A percentile compares a stretch with the other conserved stretches of the same genome.
phyloP scores from a whole-genome alignment of 192 early-diverging fungal species.

The Rhizophagus clarus region DNA sequence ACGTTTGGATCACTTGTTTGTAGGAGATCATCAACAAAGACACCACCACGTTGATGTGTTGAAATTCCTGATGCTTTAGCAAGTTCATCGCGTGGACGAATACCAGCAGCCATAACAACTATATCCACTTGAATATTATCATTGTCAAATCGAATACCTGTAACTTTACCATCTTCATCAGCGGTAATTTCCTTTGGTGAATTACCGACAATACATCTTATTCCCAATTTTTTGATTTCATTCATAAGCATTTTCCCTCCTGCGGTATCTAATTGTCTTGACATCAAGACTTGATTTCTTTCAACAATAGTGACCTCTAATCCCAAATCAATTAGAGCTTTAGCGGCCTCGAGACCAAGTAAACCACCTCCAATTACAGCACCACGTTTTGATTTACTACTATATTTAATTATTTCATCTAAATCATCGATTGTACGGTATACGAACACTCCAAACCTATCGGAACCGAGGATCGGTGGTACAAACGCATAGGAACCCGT shows the following conservation, averaged over 20 bases:
- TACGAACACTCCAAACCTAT: slow-evolving; percentile 60
- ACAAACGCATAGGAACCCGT: slow-evolving; percentile 64
- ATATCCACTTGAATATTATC: slow-evolving; percentile 48
- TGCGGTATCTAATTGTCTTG: slow-evolving; percentile 61
- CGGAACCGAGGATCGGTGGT: slow-evolving; percentile 50
- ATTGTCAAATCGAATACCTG: background rate
- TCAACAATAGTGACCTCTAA: slow-evolving; percentile 56
- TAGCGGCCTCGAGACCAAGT: slow-evolving; percentile 69
- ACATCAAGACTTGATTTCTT: slow-evolving; percentile 48
- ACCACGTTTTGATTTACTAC: slow-evolving; percentile 42
- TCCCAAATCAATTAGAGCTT: slow-evolving; percentile 58
- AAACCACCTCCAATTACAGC: slow-evolving; percentile 68
- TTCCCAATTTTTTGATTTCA: slow-evolving; percentile 59
- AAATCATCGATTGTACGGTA: slow-evolving; percentile 70
- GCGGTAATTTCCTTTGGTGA: slow-evolving; percentile 36
- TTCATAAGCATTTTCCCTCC: slow-evolving; percentile 50
- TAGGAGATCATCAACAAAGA: slow-evolving; percentile 57
- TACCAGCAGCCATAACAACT: slow-evolving; percentile 52
- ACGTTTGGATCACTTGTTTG: slow-evolving; percentile 46
- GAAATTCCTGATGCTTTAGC: slow-evolving; percentile 49
- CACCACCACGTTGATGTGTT: slow-evolving; percentile 54
- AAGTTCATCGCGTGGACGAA: slow-evolving; percentile 60
- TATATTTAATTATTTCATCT: slow-evolving; percentile 49
- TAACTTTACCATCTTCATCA: slow-evolving; percentile 43
- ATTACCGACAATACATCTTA: slow-evolving; percentile 32